phyloP scores from a whole-genome alignment of 2,329 filamentous ascomycete species.

The Fusarium concolor region DNA sequence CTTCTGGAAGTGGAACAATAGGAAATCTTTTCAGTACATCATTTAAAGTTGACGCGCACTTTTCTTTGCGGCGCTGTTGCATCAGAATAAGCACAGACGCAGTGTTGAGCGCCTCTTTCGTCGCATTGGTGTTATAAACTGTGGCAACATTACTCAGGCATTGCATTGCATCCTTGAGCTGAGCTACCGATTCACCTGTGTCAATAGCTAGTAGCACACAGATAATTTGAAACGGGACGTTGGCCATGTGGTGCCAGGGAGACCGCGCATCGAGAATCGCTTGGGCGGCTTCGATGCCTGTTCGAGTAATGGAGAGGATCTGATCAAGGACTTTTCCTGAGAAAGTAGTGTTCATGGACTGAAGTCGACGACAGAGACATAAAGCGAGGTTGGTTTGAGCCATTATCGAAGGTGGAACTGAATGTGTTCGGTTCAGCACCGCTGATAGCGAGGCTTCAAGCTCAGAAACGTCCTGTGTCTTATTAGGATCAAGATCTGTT shows the following conservation, averaged over 20 bases:
- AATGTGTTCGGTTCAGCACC: constrained; percentile 56
- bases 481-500: constrained; percentile 65
- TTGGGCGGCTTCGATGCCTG: constrained; percentile 60
- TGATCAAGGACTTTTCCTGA: constrained; percentile 57
- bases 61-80: constrained; percentile 63
- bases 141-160: constrained; percentile 56
- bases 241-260: constrained; percentile 70
- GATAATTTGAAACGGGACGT: constrained; percentile 69
- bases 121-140: constrained; percentile 59
- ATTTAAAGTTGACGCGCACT: constrained; percentile 52
- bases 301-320: constrained; percentile 59
- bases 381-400: constrained; percentile 67
- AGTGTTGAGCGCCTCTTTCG: constrained; percentile 65
- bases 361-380: constrained; percentile 66
- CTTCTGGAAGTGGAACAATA: constrained; percentile 28
- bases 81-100: constrained; percentile 65
- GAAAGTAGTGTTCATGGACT: constrained; percentile 61
- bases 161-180: constrained; percentile 64
- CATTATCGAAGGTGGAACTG: constrained; percentile 57
- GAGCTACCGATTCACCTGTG: constrained; percentile 58
- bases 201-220: constrained; percentile 68
- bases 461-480: constrained; percentile 54
- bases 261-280: constrained; percentile 56
- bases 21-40: constrained; percentile 54
- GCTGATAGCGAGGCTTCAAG: constrained; percentile 57